These are phyloP conservation scores for Amanita thiersii DNA, from an alignment of 768 basidiomycete genomes.

Conservation along the genomic window DNA sequence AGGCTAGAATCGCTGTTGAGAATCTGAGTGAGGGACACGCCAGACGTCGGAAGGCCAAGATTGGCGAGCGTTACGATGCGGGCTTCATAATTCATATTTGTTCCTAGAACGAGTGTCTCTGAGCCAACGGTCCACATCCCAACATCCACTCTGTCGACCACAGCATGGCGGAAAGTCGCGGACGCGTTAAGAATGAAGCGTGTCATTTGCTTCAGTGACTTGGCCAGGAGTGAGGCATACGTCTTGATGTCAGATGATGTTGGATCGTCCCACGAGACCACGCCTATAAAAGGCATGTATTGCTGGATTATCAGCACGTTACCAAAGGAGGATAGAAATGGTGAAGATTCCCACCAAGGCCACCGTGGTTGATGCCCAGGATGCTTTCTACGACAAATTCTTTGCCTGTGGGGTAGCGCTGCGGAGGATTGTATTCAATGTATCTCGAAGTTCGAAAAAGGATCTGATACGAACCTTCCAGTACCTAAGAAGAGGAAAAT, in stretches of 20 bases:
- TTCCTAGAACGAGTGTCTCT: slow-evolving; percentile 39
- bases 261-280: slow-evolving; percentile 50
- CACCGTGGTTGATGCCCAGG: slow-evolving; percentile 66
- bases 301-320: not conserved
- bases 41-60: slow-evolving; percentile 17
- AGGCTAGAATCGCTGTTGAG: slow-evolving; percentile 26
- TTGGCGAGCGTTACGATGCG: slow-evolving; percentile 23
- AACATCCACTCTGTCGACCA: slow-evolving; percentile 35
- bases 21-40: slow-evolving; percentile 18
- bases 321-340: too few relatives aligned
- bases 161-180: slow-evolving; percentile 31
- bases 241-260: slow-evolving; percentile 44
- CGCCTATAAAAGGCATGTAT: slow-evolving; percentile 18
- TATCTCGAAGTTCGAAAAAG: not conserved
- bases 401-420: slow-evolving; percentile 54
- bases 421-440: not conserved
- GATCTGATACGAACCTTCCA: slow-evolving; percentile 33
- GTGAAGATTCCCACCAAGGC: slow-evolving; percentile 32
- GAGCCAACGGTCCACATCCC: slow-evolving; percentile 37
- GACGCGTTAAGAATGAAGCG: slow-evolving; percentile 36
- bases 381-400: slow-evolving; percentile 63
- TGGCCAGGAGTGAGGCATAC: slow-evolving; percentile 40
- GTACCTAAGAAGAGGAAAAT: slow-evolving; percentile 20
- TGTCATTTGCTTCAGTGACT: slow-evolving; percentile 33
- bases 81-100: slow-evolving; percentile 39